These are phyloP conservation scores for Phyllosticta citribraziliensis DNA, from an alignment of 2,329 filamentous ascomycete species.

Conservation along the genomic window DNA sequence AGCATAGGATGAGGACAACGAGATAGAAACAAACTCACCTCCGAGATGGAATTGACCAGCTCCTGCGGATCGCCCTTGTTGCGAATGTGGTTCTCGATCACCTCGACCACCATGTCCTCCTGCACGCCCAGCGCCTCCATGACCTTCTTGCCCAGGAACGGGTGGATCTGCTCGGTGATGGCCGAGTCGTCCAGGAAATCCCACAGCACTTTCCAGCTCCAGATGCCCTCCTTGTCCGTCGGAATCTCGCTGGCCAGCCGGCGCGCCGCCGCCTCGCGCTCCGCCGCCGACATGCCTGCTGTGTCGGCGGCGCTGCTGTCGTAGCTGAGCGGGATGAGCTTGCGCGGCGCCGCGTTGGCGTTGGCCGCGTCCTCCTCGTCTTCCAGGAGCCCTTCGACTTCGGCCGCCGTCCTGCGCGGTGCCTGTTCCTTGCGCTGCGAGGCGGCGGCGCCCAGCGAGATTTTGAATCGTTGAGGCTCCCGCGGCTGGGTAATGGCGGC, in stretches of 20 bases:
- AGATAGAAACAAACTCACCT: slow-evolving; percentile 43
- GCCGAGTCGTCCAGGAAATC: slow-evolving; percentile 74
- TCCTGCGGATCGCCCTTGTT: slow-evolving; percentile 66
- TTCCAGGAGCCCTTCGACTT: slow-evolving; percentile 88
- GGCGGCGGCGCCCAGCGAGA: slow-evolving; percentile 78
- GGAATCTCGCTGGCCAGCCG: slow-evolving; percentile 86
- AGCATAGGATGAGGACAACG: slow-evolving; percentile 17
- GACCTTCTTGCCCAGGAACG: slow-evolving; percentile 97
- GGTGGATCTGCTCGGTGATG: slow-evolving; percentile 75
- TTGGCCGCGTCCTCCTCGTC: slow-evolving; percentile 70
- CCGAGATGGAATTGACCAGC: slow-evolving; percentile 74
- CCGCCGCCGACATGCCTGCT: slow-evolving; percentile 64
- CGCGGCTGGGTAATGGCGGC: slow-evolving; percentile 25
- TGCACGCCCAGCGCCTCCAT: slow-evolving; percentile 94
- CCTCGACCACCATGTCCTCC: slow-evolving; percentile 88
- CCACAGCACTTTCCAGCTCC: slow-evolving; percentile 92
- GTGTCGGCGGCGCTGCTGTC: slow-evolving; percentile 34
- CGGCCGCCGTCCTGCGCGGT: slow-evolving; percentile 70
- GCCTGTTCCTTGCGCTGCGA: slow-evolving; percentile 60
- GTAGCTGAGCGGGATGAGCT: slow-evolving; percentile 46
- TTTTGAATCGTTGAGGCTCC: slow-evolving; percentile 74
- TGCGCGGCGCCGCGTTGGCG: slow-evolving; percentile 57
- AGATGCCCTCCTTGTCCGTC: slow-evolving; percentile 72
- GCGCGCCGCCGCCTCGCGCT: slow-evolving; percentile 70
- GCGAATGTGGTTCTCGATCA: slow-evolving; percentile 78